Conservation (phyloP, 805 yeast genomes). For the Starmerella floris region DNA sequence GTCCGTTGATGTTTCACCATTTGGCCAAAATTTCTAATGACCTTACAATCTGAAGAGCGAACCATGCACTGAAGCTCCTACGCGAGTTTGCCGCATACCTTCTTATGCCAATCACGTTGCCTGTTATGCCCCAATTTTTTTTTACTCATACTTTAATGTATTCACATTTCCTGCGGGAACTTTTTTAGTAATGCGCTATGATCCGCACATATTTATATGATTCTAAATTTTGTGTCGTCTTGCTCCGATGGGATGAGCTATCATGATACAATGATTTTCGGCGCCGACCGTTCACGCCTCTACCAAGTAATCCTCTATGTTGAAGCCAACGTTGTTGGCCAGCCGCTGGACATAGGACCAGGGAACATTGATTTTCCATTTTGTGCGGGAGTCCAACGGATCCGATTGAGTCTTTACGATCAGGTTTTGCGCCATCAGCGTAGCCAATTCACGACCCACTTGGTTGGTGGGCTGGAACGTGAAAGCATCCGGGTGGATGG, state of each 20-base stretch:
- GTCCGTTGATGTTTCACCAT: constrained; percentile 2
- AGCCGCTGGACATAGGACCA: constrained; percentile 52
- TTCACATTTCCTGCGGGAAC: too few relatives aligned
- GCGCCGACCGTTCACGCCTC: too few relatives aligned
- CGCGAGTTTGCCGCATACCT: too few relatives aligned
- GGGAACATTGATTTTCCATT: constrained; percentile 66
- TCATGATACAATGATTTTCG: too few relatives aligned
- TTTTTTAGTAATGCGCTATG: too few relatives aligned
- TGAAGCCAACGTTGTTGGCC: constrained; percentile 52
- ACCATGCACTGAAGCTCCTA: too few relatives aligned
- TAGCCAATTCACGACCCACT: constrained; percentile 42
- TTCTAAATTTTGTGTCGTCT: too few relatives aligned
- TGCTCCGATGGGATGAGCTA: too few relatives aligned
- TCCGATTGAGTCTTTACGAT: constrained; percentile 35
- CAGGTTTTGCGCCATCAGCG: constrained; percentile 43
- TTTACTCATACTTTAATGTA: too few relatives aligned
- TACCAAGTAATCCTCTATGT: constrained; percentile 46
- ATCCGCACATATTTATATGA: too few relatives aligned
- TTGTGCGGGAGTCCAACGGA: constrained; percentile 49
- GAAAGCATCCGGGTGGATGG: constrained; percentile 42
- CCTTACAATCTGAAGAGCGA: neutral
- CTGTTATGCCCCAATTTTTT: too few relatives aligned
- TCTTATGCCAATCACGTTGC: too few relatives aligned
- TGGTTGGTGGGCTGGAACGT: constrained; percentile 28
- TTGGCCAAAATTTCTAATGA: constrained; percentile 3